These are phyloP conservation scores for Candida boidinii DNA, from an alignment of 805 yeast species.

Conservation along the genomic window DNA sequence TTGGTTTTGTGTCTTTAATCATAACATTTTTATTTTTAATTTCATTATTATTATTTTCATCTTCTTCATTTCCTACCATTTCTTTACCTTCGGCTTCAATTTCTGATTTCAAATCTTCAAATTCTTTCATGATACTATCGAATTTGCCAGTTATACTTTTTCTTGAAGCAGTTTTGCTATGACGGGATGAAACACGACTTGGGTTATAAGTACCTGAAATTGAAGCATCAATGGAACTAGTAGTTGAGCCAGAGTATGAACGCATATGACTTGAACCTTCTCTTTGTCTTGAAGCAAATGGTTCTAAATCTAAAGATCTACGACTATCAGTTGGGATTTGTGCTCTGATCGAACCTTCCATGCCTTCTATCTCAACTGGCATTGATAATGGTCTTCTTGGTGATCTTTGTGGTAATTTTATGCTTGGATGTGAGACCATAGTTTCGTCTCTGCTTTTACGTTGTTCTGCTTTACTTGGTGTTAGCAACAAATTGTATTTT, in stretches of 20 bases:
- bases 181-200: constrained; percentile 3
- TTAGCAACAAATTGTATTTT: too few species aligned
- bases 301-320: too few species aligned
- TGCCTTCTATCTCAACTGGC: too few species aligned
- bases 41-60: neutral
- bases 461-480: too few species aligned
- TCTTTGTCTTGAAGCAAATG: too few species aligned
- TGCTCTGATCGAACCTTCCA: too few species aligned
- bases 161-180: neutral
- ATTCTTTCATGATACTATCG: constrained; percentile 24
- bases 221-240: too few species aligned
- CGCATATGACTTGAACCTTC: neutral
- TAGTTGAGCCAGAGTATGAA: neutral
- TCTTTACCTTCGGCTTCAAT: constrained; percentile 13
- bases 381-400: constrained; percentile 23
- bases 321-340: too few species aligned
- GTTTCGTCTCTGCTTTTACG: neutral
- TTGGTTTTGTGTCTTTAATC: too few species aligned
- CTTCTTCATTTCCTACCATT: neutral
- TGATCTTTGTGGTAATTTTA: constrained; percentile 28
- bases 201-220: constrained; percentile 3
- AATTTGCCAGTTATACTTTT: constrained; percentile 16
- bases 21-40: too few species aligned
- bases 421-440: neutral
- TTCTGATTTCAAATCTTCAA: constrained; percentile 19